Base-by-base conservation (phyloP, 208 protist genomes). In the Herpetomonas samuelpessoai region DNA sequence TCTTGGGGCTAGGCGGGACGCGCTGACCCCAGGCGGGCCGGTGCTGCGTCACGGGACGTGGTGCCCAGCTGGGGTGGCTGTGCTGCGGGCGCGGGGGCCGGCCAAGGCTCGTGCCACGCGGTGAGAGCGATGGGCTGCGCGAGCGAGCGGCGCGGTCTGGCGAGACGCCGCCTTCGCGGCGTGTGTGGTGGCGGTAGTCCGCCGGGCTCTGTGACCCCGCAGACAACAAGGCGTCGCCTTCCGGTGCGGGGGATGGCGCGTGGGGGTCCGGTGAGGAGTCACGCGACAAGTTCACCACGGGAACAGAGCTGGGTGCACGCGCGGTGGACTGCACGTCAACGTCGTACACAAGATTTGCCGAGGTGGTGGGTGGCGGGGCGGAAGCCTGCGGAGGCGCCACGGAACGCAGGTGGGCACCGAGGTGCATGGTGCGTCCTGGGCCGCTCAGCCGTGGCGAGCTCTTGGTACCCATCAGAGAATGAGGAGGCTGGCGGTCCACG, bases 211-310 rank as follows among this genome's bases (percentile, higher is more conserved):
- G n/a, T n/a, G n/a, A n/a, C n/a, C n/a, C n/a, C n/a, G n/a, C n/a
- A n/a, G n/a, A n/a, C n/a, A n/a, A n/a, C n/a, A n/a, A n/a, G n/a
- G n/a, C n/a, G n/a, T 45, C 14, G 14, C 38, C 38, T 45, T 74
- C 68, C 44, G 72, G 38, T 52, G 63, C 63, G 21, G 68, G 65
- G 19, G 61, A 63, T 7, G 68, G 74, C 38, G 51, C 49, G 22
- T 65, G 74, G 18, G 74, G 64, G 29, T 67, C 68, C 0, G 74
- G 74, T n/a, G 74, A 79, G 9, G 62, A 56, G 19, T 35, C 49
- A 3, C 63, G 39, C 19, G 57, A 58, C 12, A 29, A 39, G 30
- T 28, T 47, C 19, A 47, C 58, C 2, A 50, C 38, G 7, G 44
- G 41, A 9, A 64, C 35, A 16, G 58, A 52, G 48, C 58, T 64